phyloP scores from a whole-genome alignment of 2,329 filamentous ascomycete species.

The Scedosporium minutisporum region DNA sequence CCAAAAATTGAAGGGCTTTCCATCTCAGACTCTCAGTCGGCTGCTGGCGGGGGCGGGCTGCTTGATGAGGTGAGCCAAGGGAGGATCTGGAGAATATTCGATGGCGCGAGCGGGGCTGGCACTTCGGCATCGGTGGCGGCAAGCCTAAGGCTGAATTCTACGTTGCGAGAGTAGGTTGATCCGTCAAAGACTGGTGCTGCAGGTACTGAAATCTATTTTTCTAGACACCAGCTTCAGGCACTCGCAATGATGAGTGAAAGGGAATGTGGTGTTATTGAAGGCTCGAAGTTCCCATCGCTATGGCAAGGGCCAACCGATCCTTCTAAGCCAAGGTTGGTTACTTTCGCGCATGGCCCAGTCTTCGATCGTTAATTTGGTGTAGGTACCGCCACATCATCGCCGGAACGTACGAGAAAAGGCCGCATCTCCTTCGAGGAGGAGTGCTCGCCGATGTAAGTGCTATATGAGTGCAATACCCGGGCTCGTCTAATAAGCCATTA shows the following conservation, averaged over 20 bases:
- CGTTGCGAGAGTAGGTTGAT: not conserved
- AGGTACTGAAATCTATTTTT: not conserved
- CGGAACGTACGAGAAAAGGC: conserved; percentile 1
- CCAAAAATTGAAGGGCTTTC: conserved; percentile 5
- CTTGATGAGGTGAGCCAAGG: not conserved
- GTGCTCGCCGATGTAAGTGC: conserved; percentile 21
- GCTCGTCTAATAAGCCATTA: not conserved
- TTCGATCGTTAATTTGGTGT: not conserved
- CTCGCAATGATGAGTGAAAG: not conserved
- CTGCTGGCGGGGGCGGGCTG: not conserved
- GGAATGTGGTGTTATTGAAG: conserved; percentile 13
- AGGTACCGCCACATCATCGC: not conserved
- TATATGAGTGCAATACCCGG: conserved; percentile 1
- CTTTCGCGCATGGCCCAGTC: not conserved
- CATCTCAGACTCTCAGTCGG: not conserved
- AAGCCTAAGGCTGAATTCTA: not conserved
- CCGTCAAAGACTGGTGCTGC: not conserved
- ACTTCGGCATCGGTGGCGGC: not conserved
- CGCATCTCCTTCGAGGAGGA: conserved; percentile 15
- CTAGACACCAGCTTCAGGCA: not conserved
- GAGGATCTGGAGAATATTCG: not conserved
- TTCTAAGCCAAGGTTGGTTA: not conserved
- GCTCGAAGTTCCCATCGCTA: not conserved
- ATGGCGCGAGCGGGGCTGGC: not conserved
- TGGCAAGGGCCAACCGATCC: not conserved